Evolutionary conservation across 2,329 filamentous ascomycete genomes (phyloP).

Genomic region (Penicillium sp.): DNA sequence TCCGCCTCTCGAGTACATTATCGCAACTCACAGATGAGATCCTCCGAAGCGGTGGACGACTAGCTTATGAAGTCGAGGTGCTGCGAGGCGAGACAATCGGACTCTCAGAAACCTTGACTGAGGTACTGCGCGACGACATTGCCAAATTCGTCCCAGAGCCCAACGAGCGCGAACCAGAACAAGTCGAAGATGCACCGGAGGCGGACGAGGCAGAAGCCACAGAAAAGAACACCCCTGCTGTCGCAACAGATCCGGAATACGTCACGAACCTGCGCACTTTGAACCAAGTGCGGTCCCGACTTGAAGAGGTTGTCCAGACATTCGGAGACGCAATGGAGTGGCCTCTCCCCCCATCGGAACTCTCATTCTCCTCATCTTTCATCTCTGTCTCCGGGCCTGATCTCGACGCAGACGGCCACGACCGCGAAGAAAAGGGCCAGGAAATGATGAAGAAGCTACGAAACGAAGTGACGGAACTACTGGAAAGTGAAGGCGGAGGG

Average conservation of each 20-base stretch:
- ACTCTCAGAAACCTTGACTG: constrained; percentile 75
- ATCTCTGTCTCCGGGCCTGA: constrained; percentile 88
- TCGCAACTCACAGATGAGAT: constrained; percentile 95
- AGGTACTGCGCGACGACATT: constrained; percentile 71
- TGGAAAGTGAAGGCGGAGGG: constrained; percentile 61
- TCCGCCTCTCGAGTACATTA: constrained; percentile 75
- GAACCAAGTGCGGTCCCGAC: constrained; percentile 75
- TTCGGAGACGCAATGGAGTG: constrained; percentile 98
- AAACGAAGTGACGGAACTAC: constrained; percentile 69
- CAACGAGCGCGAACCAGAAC: constrained; percentile 8
- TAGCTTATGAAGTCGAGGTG: constrained; percentile 94
- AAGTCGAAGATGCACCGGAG: constrained; percentile 5
- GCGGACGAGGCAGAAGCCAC: constrained; percentile 4
- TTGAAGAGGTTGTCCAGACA: constrained; percentile 84
- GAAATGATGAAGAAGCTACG: constrained; percentile 67
- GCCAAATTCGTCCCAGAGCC: constrained; percentile 65
- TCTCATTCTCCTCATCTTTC: constrained; percentile 80
- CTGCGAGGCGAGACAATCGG: constrained; percentile 82
- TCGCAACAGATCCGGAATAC: constrained; percentile 59
- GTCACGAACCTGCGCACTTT: constrained; percentile 80
- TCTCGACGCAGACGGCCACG: constrained; percentile 63
- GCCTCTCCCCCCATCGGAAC: constrained; percentile 83
- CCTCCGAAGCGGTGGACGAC: constrained; percentile 77
- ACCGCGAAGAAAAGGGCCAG: constrained; percentile 83
- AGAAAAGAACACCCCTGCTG: neutral